A percentile compares a stretch with the other conserved stretches of the same genome.
Evolutionary conservation across 768 basidiomycete species (phyloP).

Genomic region (Terana coerulea): DNA sequence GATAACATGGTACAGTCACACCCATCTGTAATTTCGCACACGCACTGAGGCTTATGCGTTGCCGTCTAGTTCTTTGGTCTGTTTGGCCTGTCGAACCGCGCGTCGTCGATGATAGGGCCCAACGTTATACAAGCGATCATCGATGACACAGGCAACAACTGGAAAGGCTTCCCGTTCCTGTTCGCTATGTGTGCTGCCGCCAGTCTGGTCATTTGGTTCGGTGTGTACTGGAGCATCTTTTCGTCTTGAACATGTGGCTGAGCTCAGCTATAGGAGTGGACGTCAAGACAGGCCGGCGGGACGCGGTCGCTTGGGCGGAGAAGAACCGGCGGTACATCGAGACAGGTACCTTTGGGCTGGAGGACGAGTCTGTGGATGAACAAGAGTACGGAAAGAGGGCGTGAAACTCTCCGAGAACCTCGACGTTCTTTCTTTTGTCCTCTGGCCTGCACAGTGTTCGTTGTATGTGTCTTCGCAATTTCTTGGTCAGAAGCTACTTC

Average conservation of each 20-base stretch:
- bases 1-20: constrained; percentile 76
- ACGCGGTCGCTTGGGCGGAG: constrained; percentile 38
- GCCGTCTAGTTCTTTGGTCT: constrained; percentile 73
- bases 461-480: too few relatives aligned
- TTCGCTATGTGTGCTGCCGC: constrained; percentile 68
- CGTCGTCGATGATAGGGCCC: constrained; percentile 84
- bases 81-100: constrained; percentile 79
- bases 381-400: constrained; percentile 15
- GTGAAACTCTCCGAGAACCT: too few relatives aligned
- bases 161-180: constrained; percentile 83
- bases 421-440: too few relatives aligned
- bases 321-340: constrained; percentile 23
- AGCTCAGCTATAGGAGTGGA: too few relatives aligned
- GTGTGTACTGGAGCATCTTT: too few relatives aligned
- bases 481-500: too few relatives aligned
- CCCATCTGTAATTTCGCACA: too few relatives aligned
- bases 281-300: constrained; percentile 33
- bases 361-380: constrained; percentile 17
- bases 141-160: constrained; percentile 64
- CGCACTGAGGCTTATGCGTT: neutral
- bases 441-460: too few relatives aligned
- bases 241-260: too few relatives aligned
- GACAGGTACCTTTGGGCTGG: constrained; percentile 19
- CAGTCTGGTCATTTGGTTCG: constrained; percentile 78
- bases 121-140: constrained; percentile 86